phyloP scores from a whole-genome alignment of 495 filamentous ascomycete genomes.

The Ascobolus immersus region DNA sequence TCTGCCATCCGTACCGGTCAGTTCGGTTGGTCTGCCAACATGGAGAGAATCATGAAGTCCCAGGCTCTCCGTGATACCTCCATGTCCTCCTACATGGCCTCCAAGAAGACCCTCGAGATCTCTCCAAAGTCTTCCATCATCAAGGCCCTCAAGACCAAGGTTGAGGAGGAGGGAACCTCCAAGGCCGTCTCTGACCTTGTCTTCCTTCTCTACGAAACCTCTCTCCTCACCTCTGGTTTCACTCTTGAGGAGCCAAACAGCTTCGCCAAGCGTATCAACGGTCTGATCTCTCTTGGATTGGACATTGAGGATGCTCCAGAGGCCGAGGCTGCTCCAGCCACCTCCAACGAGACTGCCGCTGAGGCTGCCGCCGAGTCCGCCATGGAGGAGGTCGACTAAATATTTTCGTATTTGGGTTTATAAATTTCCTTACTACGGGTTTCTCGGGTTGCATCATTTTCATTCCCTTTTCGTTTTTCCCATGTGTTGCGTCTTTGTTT shows the following conservation, averaged over 20 bases:
- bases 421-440: constrained; percentile 3
- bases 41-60: constrained; percentile 99
- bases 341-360: constrained; percentile 29
- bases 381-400: constrained; percentile 45
- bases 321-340: constrained; percentile 34
- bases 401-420: constrained; percentile 6
- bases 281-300: constrained; percentile 84
- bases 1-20: constrained; percentile 98
- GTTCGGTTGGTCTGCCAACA: constrained; percentile 99
- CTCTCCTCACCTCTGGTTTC: constrained; percentile 92
- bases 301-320: constrained; percentile 86
- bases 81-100: constrained; percentile 98
- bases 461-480: too few species aligned
- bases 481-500: too few species aligned
- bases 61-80: constrained; percentile 98
- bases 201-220: constrained; percentile 93
- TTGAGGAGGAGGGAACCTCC: constrained; percentile 85
- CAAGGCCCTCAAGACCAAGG: constrained; percentile 97
- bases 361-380: constrained; percentile 29
- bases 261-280: constrained; percentile 97
- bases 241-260: constrained; percentile 95
- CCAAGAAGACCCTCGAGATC: constrained; percentile 99
- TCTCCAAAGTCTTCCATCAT: constrained; percentile 95
- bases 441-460: too few species aligned
- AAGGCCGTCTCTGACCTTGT: constrained; percentile 96